Evolutionary conservation across 441 rosid genomes (phyloP).

Genomic region (Jatropha podagrica): DNA sequence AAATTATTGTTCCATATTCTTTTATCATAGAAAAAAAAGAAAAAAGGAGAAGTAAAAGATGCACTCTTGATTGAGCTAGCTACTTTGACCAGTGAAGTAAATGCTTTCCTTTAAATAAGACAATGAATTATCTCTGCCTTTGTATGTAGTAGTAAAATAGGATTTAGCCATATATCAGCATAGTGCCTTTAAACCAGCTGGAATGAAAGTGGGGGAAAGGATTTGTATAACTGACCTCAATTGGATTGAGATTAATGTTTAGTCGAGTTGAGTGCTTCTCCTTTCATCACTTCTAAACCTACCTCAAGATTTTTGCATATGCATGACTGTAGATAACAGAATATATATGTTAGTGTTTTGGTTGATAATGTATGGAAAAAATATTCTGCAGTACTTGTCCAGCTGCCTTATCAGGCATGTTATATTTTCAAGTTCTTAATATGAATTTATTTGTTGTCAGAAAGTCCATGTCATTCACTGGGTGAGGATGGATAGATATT

Average conservation of each 20-base stretch:
- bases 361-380: neutral
- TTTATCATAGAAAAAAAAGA: no score
- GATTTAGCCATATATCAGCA: neutral
- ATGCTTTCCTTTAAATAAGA: neutral
- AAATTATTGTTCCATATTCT: no score
- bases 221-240: neutral
- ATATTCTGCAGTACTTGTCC: neutral
- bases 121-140: neutral
- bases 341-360: neutral
- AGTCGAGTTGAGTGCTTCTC: neutral
- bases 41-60: neutral
- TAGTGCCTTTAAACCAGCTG: neutral
- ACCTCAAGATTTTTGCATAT: neutral
- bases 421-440: neutral
- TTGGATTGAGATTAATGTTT: neutral
- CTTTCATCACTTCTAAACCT: neutral
- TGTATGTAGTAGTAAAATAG: neutral
- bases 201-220: neutral
- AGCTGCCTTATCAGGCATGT: neutral
- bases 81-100: neutral
- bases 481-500: slow-evolving; percentile 61
- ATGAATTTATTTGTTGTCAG: slow-evolving; percentile 35
- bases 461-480: slow-evolving; percentile 69
- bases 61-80: neutral
- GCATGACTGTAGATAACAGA: neutral